phyloP scores from a whole-genome alignment of 2,329 filamentous ascomycete genomes.

The Xylaria sp. region DNA sequence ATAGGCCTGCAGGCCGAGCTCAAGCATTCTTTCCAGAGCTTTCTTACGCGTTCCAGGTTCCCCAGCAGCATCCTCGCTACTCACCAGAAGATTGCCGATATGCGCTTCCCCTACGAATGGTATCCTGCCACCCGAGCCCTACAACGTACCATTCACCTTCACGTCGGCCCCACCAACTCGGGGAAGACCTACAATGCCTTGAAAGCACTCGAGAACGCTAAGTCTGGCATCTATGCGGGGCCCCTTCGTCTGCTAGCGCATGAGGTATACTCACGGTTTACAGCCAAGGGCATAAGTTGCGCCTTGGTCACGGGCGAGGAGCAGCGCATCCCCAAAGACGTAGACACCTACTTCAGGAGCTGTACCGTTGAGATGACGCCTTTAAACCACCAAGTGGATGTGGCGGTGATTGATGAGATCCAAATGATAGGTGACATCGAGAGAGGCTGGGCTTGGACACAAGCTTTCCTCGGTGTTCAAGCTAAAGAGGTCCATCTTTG shows the following conservation, averaged over 20 bases:
- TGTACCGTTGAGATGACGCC: conserved; percentile 93
- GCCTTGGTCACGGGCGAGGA: conserved; percentile 93
- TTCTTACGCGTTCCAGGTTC: conserved; percentile 67
- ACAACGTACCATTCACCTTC: conserved; percentile 86
- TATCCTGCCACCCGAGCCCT: conserved; percentile 83
- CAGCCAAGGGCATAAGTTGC: conserved; percentile 78
- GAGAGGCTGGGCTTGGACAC: conserved; percentile 94
- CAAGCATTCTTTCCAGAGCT: conserved; percentile 74
- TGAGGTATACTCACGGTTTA: conserved; percentile 91
- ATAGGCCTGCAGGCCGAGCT: conserved; percentile 66
- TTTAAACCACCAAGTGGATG: conserved; percentile 71
- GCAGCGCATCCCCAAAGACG: conserved; percentile 71
- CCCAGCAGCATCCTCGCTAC: conserved; percentile 64
- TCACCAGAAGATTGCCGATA: conserved; percentile 77
- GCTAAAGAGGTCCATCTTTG: conserved; percentile 93
- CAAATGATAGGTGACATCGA: conserved; percentile 89
- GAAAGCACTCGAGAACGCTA: conserved; percentile 80
- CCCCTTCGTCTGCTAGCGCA: conserved; percentile 89
- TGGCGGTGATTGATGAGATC: conserved; percentile 97
- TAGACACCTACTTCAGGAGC: conserved; percentile 72
- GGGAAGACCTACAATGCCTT: conserved; percentile 97
- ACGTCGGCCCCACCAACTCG: conserved; percentile 97
- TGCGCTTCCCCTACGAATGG: conserved; percentile 93
- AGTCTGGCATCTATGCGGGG: conserved; percentile 87
- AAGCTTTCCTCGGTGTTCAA: conserved; percentile 85